Evolutionary conservation across 768 basidiomycete species (phyloP), one percentile per base, ranked within the genome.

Genomic region (Boletus sp.): DNA sequence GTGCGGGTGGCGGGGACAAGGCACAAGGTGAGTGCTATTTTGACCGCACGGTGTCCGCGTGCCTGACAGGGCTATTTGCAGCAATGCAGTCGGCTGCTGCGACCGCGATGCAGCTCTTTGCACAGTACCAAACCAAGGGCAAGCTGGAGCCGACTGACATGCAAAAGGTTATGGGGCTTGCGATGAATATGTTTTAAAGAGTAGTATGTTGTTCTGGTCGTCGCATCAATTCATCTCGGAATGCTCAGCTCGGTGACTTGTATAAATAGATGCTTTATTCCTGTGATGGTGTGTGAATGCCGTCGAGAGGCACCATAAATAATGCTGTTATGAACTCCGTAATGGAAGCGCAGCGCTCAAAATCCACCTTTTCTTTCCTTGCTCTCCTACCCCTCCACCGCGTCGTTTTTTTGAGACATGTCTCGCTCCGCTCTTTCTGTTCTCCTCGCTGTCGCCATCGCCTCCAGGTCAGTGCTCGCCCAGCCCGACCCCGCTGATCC

Each of bases 401-500:
- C n/a, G 10, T 30, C 15, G 36, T 20, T 47, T 39, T 37, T 46
- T 60, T 62, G 73, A 72, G 71, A 67, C 67, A 81, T 81, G 80
- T 77, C 77, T 64, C 77, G 73, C 66, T 73, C 72, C 78, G 64
- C 75, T 79, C 79, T 76, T 80, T 80, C 75, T 53, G 64, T 69
- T 20, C 55, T 75, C 51, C 47, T 77, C 28, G 62, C 67, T 12
- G 44, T 76, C 48, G 67, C 75, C 47, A 37, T 69, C 39, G 61
- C 71, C 28, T 64, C 75, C 4, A 52, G 72, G 36, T 47, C 55
- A 6, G 66, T 62, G n/a, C 70, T 71, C 5, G 71, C 71, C 9
- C 71, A 72, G 54, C 49, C 53, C 14, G 71, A 72, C 53, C 72
- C 78, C 1, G 80, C 74, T 54, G 82, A 83, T 44, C 72, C 79